phyloP scores from a whole-genome alignment of 169 alveolate species.

The Neospora caninum region DNA sequence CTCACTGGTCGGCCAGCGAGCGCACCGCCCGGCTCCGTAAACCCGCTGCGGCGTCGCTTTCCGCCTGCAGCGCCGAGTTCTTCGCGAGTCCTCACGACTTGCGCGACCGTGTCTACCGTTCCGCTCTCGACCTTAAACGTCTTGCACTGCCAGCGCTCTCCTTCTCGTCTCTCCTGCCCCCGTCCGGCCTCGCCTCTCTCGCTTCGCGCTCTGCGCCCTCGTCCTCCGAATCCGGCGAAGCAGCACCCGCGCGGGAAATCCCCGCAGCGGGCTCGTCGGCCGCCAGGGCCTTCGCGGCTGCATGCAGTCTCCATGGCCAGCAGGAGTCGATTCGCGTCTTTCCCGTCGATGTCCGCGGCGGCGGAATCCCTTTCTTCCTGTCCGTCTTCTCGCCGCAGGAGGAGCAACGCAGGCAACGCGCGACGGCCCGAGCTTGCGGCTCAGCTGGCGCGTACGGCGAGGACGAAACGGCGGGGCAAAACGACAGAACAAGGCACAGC shows the following conservation, averaged over 20 bases:
- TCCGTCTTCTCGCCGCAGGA: neutral
- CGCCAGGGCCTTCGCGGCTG: neutral
- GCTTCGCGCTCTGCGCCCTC: neutral
- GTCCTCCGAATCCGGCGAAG: neutral
- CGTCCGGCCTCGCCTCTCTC: no score
- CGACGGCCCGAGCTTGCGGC: neutral
- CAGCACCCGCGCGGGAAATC: neutral
- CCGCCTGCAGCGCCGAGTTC: neutral
- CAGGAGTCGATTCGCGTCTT: neutral
- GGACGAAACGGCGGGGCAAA: neutral
- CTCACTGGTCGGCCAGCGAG: neutral
- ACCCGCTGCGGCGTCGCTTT: neutral
- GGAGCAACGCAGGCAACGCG: neutral
- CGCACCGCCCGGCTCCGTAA: no score
- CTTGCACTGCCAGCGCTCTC: neutral
- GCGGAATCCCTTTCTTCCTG: neutral
- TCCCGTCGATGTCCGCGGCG: slow-evolving; percentile 15
- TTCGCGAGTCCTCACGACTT: neutral
- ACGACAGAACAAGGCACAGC: neutral
- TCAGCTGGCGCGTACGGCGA: neutral
- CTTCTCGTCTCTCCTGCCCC: neutral
- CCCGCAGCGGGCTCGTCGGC: neutral
- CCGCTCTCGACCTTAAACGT: neutral
- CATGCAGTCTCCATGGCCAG: neutral
- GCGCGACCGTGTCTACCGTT: slow-evolving; percentile 1